Base-by-base conservation (phyloP, 2,329 filamentous ascomycete species). In the Botryotinia convoluta region DNA sequence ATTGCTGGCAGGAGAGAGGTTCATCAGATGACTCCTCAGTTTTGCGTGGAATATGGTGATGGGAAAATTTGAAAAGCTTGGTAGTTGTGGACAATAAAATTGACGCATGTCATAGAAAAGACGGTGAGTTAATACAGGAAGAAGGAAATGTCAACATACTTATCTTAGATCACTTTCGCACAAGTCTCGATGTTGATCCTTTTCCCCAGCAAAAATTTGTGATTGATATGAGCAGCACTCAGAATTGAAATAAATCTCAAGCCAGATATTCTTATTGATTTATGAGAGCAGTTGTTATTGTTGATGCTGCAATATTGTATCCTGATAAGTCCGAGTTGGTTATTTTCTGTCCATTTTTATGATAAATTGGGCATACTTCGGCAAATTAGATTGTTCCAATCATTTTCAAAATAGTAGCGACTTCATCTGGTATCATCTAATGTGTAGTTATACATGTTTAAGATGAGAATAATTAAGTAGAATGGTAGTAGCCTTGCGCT, bases 161-260 rank as follows among this genome's bases (percentile, higher is more conserved):
- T 10, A 22, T 42, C 10, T 39, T 5, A 26, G 18, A 37, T 9
- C 9, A 3, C 9, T 26, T 2, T 42, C 35, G 8, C 35, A 22
- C 9, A 22, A 2, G 8, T 32, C n/a, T 54, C 22, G 9, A 29
- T 57, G 22, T 5, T 22, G 8, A 20, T 3, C 18, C 48, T 12
- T 42, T 9, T 8, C 48, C 22, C 29, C 12, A 2, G 9, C 5
- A 32, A 42, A 32, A 9, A 1, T n/a, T 18, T 54, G 0, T 22
- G 5, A n/a, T 37, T 67, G 35, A 54, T 6, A 22, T 26, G 3
- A 29, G 4, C 3, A 10, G 1, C 0, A 51, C 44, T 54, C 12
- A 20, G n/a, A 37, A 20, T 16, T n/a, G 10, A 42, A 1, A 10
- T 9, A 0, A 3, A 29, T 9, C 3, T 29, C 8, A 2, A 20